phyloP scores from a whole-genome alignment of 331 rosid genomes.

The Arachis monticola region DNA sequence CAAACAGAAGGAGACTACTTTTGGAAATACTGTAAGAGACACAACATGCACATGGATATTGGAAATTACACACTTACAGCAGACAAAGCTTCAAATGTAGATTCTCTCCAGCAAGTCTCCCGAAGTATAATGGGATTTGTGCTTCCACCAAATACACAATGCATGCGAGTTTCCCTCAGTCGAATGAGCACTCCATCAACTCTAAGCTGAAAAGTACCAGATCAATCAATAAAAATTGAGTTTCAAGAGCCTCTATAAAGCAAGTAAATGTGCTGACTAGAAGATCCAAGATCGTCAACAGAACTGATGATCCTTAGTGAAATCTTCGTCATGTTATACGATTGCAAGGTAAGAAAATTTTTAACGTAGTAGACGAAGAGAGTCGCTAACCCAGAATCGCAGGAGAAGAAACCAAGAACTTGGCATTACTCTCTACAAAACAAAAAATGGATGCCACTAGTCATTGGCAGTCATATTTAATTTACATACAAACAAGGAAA shows the following conservation, averaged over 20 bases:
- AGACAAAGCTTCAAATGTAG: constrained; percentile 78
- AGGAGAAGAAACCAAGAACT: constrained; percentile 95
- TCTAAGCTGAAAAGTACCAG: constrained; percentile 74
- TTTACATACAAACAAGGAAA: constrained; percentile 10
- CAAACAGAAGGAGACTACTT: constrained; percentile 22
- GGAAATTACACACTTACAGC: constrained; percentile 63
- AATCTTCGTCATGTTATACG: constrained; percentile 20
- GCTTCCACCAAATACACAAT: constrained; percentile 68
- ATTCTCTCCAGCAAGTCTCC: constrained; percentile 98
- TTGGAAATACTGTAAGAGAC: constrained; percentile 21
- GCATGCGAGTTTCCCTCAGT: constrained; percentile 93
- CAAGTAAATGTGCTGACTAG: constrained; percentile 25
- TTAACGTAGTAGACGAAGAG: constrained; percentile 25
- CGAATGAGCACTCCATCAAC: constrained; percentile 97
- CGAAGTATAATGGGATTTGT: constrained; percentile 71
- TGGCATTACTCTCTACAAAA: constrained; percentile 93
- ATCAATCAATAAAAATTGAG: constrained; percentile 29
- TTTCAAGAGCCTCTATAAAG: constrained; percentile 11
- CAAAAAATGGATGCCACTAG: constrained; percentile 43
- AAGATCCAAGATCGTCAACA: constrained; percentile 18
- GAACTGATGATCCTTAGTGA: constrained; percentile 12
- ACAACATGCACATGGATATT: constrained; percentile 27
- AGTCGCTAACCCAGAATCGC: constrained; percentile 87
- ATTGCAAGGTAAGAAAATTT: constrained; percentile 23
- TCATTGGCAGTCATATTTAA: constrained; percentile 30